These are phyloP conservation scores for Calamus simplicifolius DNA, from an alignment of 176 grass and related monocot genomes.

Conservation along the genomic window DNA sequence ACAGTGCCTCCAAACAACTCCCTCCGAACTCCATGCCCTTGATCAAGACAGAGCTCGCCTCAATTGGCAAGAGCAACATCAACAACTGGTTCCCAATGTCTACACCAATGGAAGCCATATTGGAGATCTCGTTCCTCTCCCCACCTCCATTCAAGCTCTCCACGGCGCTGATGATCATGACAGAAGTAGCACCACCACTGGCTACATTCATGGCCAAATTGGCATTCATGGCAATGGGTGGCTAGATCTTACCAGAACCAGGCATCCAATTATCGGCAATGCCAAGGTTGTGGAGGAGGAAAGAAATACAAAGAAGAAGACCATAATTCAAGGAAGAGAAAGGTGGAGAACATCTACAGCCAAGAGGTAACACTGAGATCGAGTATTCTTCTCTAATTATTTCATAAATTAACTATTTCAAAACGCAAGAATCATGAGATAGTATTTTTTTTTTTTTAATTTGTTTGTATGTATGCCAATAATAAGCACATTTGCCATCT, in stretches of 20 bases:
- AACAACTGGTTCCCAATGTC: constrained; percentile 11
- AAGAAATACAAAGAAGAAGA: constrained; percentile 5
- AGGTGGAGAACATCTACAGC: constrained; percentile 19
- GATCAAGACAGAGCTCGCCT: constrained; percentile 25
- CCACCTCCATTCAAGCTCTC: too few species aligned
- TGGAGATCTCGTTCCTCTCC: too few species aligned
- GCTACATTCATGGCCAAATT: constrained; percentile 3
- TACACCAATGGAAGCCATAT: not conserved
- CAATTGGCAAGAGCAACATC: constrained; percentile 21
- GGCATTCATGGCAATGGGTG: constrained; percentile 25
- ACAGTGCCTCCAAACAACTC: constrained; percentile 8
- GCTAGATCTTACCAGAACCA: constrained; percentile 41
- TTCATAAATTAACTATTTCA: too few species aligned
- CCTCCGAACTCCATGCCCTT: constrained; percentile 18
- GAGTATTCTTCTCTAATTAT: too few species aligned
- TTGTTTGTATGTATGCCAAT: too few species aligned
- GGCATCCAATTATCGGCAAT: constrained; percentile 15
- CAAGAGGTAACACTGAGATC: constrained; percentile 39
- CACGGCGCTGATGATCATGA: not conserved
- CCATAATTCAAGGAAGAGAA: constrained; percentile 45
- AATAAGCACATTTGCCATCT: too few species aligned
- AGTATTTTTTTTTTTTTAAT: too few species aligned
- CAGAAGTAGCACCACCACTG: not conserved
- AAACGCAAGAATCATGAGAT: too few species aligned
- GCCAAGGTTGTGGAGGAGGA: not conserved